These are phyloP conservation scores for Candida stauntonica DNA, from an alignment of 805 yeast genomes.

Conservation along the genomic window DNA sequence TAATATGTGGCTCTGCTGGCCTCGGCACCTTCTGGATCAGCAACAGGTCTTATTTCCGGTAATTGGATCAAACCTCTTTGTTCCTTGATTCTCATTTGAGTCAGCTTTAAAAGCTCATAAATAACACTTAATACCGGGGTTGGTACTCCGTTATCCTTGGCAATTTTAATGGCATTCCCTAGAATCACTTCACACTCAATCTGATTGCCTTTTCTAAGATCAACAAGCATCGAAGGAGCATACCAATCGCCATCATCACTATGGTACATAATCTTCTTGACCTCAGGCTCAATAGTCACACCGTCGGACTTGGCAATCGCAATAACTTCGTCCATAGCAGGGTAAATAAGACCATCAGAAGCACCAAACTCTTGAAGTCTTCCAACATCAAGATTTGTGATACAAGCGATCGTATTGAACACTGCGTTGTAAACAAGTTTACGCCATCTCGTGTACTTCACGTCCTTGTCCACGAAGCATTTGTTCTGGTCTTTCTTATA, in stretches of 20 bases:
- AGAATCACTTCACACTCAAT: slow-evolving; percentile 70
- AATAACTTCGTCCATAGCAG: slow-evolving; percentile 66
- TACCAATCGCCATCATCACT: slow-evolving; percentile 57
- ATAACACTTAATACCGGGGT: slow-evolving; percentile 59
- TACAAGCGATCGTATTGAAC: slow-evolving; percentile 57
- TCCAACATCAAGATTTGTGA: slow-evolving; percentile 57
- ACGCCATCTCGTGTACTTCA: slow-evolving; percentile 53
- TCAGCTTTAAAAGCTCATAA: slow-evolving; percentile 54
- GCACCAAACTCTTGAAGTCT: slow-evolving; percentile 44
- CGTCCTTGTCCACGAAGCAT: slow-evolving; percentile 39
- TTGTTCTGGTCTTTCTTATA: slow-evolving; percentile 42
- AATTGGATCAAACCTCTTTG: slow-evolving; percentile 40
- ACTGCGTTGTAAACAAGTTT: slow-evolving; percentile 69
- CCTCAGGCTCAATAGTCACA: slow-evolving; percentile 44
- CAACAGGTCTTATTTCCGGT: slow-evolving; percentile 39
- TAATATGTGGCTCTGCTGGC: slow-evolving; percentile 5
- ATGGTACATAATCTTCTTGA: slow-evolving; percentile 47
- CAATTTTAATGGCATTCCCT: slow-evolving; percentile 57
- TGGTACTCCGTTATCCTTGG: slow-evolving; percentile 40
- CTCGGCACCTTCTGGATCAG: slow-evolving; percentile 5
- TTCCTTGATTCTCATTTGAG: slow-evolving; percentile 62
- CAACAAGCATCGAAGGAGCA: slow-evolving; percentile 73
- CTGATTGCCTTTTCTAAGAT: slow-evolving; percentile 57
- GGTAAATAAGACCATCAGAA: slow-evolving; percentile 37
- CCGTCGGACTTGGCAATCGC: slow-evolving; percentile 70